Base-by-base conservation (phyloP, 2,329 filamentous ascomycete genomes). In the Cladophialophora bantiana region DNA sequence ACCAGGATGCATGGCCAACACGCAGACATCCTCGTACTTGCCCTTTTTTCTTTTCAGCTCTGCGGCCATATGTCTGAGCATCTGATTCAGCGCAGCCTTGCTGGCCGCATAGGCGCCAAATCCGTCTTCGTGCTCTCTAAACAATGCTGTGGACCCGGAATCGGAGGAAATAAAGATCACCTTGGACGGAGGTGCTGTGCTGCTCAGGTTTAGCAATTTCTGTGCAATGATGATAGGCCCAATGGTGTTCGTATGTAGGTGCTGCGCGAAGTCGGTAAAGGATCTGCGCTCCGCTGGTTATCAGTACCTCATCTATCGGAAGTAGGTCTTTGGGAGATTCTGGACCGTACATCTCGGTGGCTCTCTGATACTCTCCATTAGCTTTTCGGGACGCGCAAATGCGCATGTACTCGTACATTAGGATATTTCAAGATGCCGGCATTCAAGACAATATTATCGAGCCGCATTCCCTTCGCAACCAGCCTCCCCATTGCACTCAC, bases 141-240 rank as follows among this genome's bases (percentile, higher is more conserved):
- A 87, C 6, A 77, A 74, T 7, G 78, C 75, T 2, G 83, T 78
- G 0, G 85, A 87, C 13, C 84, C 85, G 0, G 83, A 85, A 73
- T 87, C 85, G 18, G 82, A 84, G 10, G 85, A 86, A 75, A 87
- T 86, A 79, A 88, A 85, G 35, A 82, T 78, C 9, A 87, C 79
- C 18, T 80, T 83, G n/a, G 79, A 78, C 65, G 84, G 81, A 3
- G 79, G 78, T 15, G 83, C 81, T 38, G 76, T 76, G 7, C 80
- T 79, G 56, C 77, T 77, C 12, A 83, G 79, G 60, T 82, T 76
- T 0, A 87, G 78, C 3, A 87, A 77, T 62, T 81, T 81, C 66
- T 86, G 83, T 1, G 85, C 85, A 42, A 81, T 80, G 65, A 87
- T 82, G 66, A 87, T 84, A n/a, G 85, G 85, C 0, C 85, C 85